These are phyloP conservation scores for Ophiostoma sp. DNA, from an alignment of 2,329 filamentous ascomycete species.

Conservation along the genomic window DNA sequence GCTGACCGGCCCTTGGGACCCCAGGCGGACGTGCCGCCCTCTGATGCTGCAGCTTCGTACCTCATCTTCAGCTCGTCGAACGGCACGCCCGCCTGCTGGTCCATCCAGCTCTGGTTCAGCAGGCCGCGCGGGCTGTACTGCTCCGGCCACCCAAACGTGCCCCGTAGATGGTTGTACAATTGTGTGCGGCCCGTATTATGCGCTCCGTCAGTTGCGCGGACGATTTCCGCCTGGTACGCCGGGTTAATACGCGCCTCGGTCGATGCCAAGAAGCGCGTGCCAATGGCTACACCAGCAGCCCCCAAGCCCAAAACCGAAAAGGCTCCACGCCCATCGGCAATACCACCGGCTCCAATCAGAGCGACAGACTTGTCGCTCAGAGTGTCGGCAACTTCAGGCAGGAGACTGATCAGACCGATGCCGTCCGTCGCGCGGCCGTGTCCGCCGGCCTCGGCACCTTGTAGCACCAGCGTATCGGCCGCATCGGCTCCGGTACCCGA, in stretches of 20 bases:
- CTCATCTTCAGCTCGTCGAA: slow-evolving; percentile 41
- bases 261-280: slow-evolving; percentile 57
- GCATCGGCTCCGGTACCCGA: slow-evolving; percentile 46
- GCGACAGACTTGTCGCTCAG: slow-evolving; percentile 37
- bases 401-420: slow-evolving; percentile 49
- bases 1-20: slow-evolving; percentile 29
- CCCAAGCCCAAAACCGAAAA: slow-evolving; percentile 52
- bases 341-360: slow-evolving; percentile 56
- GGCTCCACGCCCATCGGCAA: slow-evolving; percentile 51
- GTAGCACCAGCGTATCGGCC: slow-evolving; percentile 58
- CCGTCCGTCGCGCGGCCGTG: slow-evolving; percentile 52
- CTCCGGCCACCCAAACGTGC: slow-evolving; percentile 41
- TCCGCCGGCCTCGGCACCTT: slow-evolving; percentile 60
- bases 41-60: slow-evolving; percentile 37
- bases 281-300: slow-evolving; percentile 53
- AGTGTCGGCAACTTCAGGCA: slow-evolving; percentile 53
- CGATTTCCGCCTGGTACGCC: slow-evolving; percentile 41
- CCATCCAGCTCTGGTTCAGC: slow-evolving; percentile 39
- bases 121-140: slow-evolving; percentile 39
- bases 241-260: slow-evolving; percentile 38
- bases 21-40: slow-evolving; percentile 32
- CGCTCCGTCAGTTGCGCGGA: slow-evolving; percentile 40
- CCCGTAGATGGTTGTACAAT: slow-evolving; percentile 43
- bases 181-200: slow-evolving; percentile 39
- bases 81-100: slow-evolving; percentile 38